phyloP scores from a whole-genome alignment of 371 early-diverging fungal species.

The Syncephalastrum racemosum region DNA sequence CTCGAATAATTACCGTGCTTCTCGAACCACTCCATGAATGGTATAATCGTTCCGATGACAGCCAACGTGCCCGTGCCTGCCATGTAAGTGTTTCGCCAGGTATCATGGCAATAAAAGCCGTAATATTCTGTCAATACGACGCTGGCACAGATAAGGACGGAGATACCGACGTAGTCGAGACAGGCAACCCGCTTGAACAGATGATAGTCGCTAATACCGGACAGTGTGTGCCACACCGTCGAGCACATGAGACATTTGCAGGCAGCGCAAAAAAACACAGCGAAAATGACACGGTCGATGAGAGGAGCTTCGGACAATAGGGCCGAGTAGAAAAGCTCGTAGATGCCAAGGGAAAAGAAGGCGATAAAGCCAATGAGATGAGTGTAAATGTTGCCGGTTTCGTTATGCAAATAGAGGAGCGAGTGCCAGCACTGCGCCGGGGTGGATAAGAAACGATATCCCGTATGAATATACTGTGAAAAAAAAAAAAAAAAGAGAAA shows the following conservation, averaged over 20 bases:
- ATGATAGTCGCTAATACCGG: slow-evolving; percentile 73
- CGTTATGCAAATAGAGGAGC: slow-evolving; percentile 77
- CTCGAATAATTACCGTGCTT: slow-evolving; percentile 21
- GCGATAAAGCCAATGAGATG: slow-evolving; percentile 72
- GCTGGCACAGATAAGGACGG: slow-evolving; percentile 68
- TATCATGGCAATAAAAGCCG: slow-evolving; percentile 73
- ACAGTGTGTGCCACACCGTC: slow-evolving; percentile 70
- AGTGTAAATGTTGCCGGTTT: slow-evolving; percentile 83
- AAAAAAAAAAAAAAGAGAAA: slow-evolving; percentile 4
- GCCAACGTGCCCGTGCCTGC: slow-evolving; percentile 48
- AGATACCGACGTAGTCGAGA: slow-evolving; percentile 85
- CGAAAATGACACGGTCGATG: slow-evolving; percentile 56
- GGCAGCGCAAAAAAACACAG: slow-evolving; percentile 61
- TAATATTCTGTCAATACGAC: slow-evolving; percentile 65
- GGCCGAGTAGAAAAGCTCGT: slow-evolving; percentile 46
- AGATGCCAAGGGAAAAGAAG: slow-evolving; percentile 56
- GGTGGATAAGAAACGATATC: slow-evolving; percentile 72
- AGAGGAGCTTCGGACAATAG: slow-evolving; percentile 49
- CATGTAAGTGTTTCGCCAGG: slow-evolving; percentile 64
- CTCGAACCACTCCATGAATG: slow-evolving; percentile 52
- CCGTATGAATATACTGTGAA: slow-evolving; percentile 55
- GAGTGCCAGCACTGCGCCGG: slow-evolving; percentile 69
- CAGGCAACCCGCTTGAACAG: slow-evolving; percentile 52
- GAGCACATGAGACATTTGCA: slow-evolving; percentile 74
- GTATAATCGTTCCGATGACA: slow-evolving; percentile 43